These are phyloP conservation scores for Xerocomellus chrysenteron DNA, from an alignment of 768 basidiomycete species.

Conservation along the genomic window DNA sequence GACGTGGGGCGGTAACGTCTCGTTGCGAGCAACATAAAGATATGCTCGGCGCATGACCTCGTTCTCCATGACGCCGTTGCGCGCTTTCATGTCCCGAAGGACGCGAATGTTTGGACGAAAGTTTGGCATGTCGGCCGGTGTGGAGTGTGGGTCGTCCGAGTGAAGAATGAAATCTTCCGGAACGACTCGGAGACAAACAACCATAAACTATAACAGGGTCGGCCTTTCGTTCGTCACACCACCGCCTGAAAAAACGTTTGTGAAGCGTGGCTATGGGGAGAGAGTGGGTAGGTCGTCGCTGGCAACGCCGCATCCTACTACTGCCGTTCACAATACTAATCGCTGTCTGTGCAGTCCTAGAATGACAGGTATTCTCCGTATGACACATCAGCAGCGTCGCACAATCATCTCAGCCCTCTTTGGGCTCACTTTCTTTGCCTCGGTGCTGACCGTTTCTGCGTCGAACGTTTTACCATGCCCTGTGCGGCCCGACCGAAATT, in stretches of 20 bases:
- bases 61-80: conserved; percentile 64
- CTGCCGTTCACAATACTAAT: conserved; percentile 41
- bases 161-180: neutral
- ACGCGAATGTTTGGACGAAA: conserved; percentile 48
- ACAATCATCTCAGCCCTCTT: conserved; percentile 78
- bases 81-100: conserved; percentile 77
- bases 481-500: conserved; percentile 55
- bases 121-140: conserved; percentile 19
- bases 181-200: conserved; percentile 20
- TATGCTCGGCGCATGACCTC: conserved; percentile 89
- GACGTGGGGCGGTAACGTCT: conserved; percentile 81
- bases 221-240: neutral
- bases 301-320: too few species aligned
- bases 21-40: conserved; percentile 91
- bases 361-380: conserved; percentile 62
- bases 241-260: neutral
- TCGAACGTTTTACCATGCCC: conserved; percentile 81
- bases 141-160: neutral
- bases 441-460: conserved; percentile 77
- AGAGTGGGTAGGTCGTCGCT: conserved; percentile 15
- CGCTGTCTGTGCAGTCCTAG: conserved; percentile 48
- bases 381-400: conserved; percentile 59
- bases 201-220: conserved; percentile 11
- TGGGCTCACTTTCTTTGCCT: conserved; percentile 74
- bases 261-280: conserved; percentile 27